Conservation (phyloP, 2,329 filamentous ascomycete species). For the Fusarium multiceps region DNA sequence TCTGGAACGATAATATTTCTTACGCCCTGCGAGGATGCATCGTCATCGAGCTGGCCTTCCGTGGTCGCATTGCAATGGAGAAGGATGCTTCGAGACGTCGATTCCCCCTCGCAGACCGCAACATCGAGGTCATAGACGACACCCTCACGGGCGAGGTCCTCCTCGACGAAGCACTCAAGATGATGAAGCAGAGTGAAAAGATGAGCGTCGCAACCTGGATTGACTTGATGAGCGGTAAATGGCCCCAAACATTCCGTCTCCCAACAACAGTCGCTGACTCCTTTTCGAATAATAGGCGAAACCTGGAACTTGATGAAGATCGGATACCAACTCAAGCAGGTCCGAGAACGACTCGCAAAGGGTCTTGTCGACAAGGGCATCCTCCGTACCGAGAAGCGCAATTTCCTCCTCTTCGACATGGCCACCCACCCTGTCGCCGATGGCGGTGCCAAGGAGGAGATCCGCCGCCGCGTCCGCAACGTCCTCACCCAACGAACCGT, state of each 20-base stretch:
- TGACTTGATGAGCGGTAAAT: conserved; percentile 93
- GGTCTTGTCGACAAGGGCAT: conserved; percentile 99
- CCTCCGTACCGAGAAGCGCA: conserved; percentile 97
- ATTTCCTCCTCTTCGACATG: conserved; percentile 99
- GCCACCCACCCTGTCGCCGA: conserved; percentile 98
- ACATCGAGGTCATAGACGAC: conserved; percentile 98
- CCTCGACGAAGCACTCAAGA: conserved; percentile 96
- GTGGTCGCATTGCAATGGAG: conserved; percentile 97
- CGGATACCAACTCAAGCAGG: conserved; percentile 98
- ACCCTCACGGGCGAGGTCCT: conserved; percentile 96
- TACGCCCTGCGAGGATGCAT: conserved; percentile 98
- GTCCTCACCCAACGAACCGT: conserved; percentile 94
- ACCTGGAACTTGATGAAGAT: conserved; percentile 99
- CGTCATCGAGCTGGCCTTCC: conserved; percentile 95
- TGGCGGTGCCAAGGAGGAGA: conserved; percentile 96
- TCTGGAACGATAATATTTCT: conserved; percentile 99
- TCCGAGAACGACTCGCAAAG: conserved; percentile 96
- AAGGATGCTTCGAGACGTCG: conserved; percentile 92
- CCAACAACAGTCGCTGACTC: conserved; percentile 29
- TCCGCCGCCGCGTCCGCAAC: conserved; percentile 90
- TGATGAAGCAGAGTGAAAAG: conserved; percentile 99
- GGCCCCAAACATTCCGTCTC: conserved; percentile 31
- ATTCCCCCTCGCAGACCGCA: conserved; percentile 90
- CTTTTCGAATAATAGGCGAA: conserved; percentile 72
- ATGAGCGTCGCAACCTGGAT: conserved; percentile 99